These are phyloP conservation scores for Nicotiana tomentosiformis DNA, from an alignment of 257 asterid species.

Conservation along the genomic window DNA sequence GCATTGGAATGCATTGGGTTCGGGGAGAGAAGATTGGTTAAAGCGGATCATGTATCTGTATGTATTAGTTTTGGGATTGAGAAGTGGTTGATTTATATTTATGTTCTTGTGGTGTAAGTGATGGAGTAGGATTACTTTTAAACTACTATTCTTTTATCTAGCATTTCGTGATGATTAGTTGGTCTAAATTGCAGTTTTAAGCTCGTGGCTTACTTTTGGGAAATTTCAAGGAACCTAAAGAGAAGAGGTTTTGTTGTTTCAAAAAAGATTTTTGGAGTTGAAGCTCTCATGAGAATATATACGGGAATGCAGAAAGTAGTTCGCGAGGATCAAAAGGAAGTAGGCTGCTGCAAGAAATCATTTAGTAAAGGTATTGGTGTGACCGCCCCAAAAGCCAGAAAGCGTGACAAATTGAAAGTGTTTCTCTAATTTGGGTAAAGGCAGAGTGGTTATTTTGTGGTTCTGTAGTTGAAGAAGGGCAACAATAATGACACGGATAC, in stretches of 20 bases:
- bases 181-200: slow-evolving; percentile 28
- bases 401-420: slow-evolving; percentile 70
- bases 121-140: neutral
- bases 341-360: slow-evolving; percentile 60
- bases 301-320: slow-evolving; percentile 98
- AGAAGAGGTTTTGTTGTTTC: slow-evolving; percentile 51
- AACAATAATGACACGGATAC: slow-evolving; percentile 71
- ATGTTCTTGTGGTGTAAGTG: neutral
- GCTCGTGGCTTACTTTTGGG: slow-evolving; percentile 29
- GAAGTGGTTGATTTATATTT: neutral
- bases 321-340: slow-evolving; percentile 50
- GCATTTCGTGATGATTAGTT: slow-evolving; percentile 26
- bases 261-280: slow-evolving; percentile 46
- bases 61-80: neutral
- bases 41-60: neutral
- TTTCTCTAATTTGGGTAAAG: slow-evolving; percentile 41
- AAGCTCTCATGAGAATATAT: slow-evolving; percentile 97
- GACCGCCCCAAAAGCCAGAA: slow-evolving; percentile 85
- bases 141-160: neutral
- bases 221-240: slow-evolving; percentile 43
- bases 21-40: neutral
- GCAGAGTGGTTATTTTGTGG: slow-evolving; percentile 15
- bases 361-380: slow-evolving; percentile 78
- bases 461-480: slow-evolving; percentile 30
- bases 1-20: neutral